Base-by-base conservation (phyloP, 2,329 filamentous ascomycete genomes). In the Talaromyces islandicus region DNA sequence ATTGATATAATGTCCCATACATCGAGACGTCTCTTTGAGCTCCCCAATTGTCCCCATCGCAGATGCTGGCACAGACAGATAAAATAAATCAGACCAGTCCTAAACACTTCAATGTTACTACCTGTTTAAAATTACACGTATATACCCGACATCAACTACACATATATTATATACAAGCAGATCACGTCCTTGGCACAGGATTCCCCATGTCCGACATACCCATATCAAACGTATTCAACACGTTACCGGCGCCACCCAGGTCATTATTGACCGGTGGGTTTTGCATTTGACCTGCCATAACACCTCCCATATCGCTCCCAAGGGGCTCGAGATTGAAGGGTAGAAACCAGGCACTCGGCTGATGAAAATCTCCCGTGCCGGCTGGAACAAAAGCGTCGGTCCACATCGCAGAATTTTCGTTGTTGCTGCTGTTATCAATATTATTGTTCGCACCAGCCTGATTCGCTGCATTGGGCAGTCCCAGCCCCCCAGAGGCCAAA, bases 311-410 rank as follows among this genome's bases (percentile, higher is more conserved):
- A 25, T 56, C 59, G 1, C 48, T 48, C 11, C 50, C 50, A 43
- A 62, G 50, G 12, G 91, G 90, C 61, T 94, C 90, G 75, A 96
- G 86, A 70, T 96, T 95, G 75, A 96, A 96, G 1, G 92, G 91
- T 79, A 96, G 87, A 73, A 95, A 96, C 90, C 92, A 97, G 5
- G 89, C 90, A 57, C 87, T 88, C 52, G 75, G 73, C 50, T 77
- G 75, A 58, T 75, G 71, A 60, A 70, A 75, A 48, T 75, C 74
- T 54, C 71, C 73, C 6, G 70, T 69, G 4, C 70, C 73, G 1
- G 73, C 67, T 1, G 70, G 71, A 4, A 70, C 70, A 11, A 76
- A 63, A 11, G 73, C 67, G 12, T 71, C 70, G 0, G 70, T 69
- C 67, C 75, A 78, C 6, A 75, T 64, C 10, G 70, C 61, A 24